A percentile compares a stretch with the other conserved stretches of the same genome.
phyloP scores from a whole-genome alignment of 202 grass and related monocot species.

The Brachypodium distachyon region DNA sequence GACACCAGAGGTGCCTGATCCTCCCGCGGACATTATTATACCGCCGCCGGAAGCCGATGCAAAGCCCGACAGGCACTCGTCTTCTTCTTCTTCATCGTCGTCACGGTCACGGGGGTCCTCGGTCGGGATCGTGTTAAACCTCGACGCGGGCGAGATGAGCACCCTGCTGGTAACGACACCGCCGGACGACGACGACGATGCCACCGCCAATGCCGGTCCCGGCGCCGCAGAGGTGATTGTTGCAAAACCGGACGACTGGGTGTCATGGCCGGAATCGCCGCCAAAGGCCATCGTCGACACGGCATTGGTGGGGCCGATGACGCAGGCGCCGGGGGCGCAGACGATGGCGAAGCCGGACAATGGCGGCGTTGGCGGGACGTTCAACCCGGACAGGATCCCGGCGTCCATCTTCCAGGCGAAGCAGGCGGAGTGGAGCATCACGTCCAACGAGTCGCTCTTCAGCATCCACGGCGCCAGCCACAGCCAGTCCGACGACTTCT shows the following conservation, averaged over 20 bases:
- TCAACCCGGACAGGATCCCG: constrained; percentile 66
- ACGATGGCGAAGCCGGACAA: background rate
- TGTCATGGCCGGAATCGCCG: background rate
- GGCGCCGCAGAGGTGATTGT: background rate
- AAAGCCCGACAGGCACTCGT: constrained; percentile 1
- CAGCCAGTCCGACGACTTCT: constrained; percentile 28
- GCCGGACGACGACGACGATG: background rate
- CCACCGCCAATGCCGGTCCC: background rate
- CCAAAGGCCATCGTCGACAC: background rate
- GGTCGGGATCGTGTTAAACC: background rate
- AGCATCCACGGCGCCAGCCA: constrained; percentile 62
- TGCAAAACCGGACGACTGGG: constrained; percentile 18
- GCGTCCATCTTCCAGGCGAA: constrained; percentile 54
- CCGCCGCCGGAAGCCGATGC: background rate
- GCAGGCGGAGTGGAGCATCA: constrained; percentile 68
- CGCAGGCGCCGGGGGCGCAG: constrained; percentile 17
- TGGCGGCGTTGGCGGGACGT: background rate
- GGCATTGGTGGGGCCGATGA: background rate
- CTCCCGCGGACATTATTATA: background rate
- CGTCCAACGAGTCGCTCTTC: constrained; percentile 87
- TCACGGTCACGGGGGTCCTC: background rate
- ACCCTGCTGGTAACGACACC: background rate
- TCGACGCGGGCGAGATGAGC: constrained; percentile 10
- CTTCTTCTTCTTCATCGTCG: constrained; percentile 2
- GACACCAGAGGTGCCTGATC: background rate